Percentiles rank a stretch among this genome's conserved stretches.
Conservation (phyloP, 164 flowering plant genomes). For the Santalum album region DNA sequence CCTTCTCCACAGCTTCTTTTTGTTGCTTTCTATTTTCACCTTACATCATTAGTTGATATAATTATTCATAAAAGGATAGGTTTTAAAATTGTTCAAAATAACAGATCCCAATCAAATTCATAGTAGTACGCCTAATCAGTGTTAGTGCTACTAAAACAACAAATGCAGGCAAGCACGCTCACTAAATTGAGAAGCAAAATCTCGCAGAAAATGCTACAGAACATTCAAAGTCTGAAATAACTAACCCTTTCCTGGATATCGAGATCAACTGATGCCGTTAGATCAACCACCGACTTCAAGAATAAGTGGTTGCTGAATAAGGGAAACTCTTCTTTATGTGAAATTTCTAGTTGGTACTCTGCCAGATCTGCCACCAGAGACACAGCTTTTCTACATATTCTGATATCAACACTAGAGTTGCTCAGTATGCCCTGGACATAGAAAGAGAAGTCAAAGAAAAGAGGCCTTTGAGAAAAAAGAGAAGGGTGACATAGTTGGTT, state of each 20-base stretch:
- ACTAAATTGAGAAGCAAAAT: background rate
- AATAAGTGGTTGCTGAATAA: slow-evolving; percentile 45
- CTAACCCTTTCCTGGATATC: slow-evolving; percentile 94
- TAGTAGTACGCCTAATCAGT: too few species aligned
- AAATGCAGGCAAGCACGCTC: too few species aligned
- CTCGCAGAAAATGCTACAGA: background rate
- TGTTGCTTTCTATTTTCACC: too few species aligned
- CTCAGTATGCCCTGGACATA: slow-evolving; percentile 58
- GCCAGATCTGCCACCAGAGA: slow-evolving; percentile 69
- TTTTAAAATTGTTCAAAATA: too few species aligned
- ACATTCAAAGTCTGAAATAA: background rate
- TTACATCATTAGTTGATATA: too few species aligned
- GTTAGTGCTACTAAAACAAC: too few species aligned
- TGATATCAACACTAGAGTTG: slow-evolving; percentile 62
- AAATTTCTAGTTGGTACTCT: slow-evolving; percentile 36
- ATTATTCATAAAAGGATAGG: too few species aligned
- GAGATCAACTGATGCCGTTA: slow-evolving; percentile 45
- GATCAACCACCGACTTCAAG: slow-evolving; percentile 76
- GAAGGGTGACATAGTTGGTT: too few species aligned
- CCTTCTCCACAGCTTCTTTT: too few species aligned
- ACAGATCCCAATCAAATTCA: too few species aligned
- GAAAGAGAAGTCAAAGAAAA: background rate
- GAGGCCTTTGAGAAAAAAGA: background rate
- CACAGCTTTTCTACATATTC: slow-evolving; percentile 62
- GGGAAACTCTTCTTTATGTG: slow-evolving; percentile 27